phyloP scores from a whole-genome alignment of 2,329 filamentous ascomycete species.

The Aotearoamyces nothofagi region DNA sequence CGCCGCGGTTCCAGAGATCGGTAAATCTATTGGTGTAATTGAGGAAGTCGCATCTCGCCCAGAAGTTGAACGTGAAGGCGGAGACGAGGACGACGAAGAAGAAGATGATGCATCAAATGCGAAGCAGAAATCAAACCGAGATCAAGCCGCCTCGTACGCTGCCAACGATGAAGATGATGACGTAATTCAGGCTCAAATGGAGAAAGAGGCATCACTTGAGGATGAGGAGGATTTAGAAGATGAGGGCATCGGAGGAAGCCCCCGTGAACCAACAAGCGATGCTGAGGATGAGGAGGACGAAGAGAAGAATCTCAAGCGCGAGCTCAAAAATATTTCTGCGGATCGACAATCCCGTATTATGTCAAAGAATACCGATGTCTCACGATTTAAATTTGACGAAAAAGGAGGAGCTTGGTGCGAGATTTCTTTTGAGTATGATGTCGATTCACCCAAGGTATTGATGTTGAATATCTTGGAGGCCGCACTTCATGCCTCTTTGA shows the following conservation, averaged over 20 bases:
- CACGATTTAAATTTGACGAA: slow-evolving; percentile 68
- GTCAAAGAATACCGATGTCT: slow-evolving; percentile 49
- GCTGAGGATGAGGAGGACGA: slow-evolving; percentile 22
- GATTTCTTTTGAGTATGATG: slow-evolving; percentile 71
- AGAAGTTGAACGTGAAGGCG: slow-evolving; percentile 23
- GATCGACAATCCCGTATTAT: slow-evolving; percentile 48
- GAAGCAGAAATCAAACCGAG: slow-evolving; percentile 61
- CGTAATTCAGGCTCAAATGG: slow-evolving; percentile 49
- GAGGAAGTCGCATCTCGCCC: slow-evolving; percentile 29
- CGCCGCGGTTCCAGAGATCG: slow-evolving; percentile 64
- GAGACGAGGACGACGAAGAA: slow-evolving; percentile 49
- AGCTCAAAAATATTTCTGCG: slow-evolving; percentile 6
- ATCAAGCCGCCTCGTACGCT: slow-evolving; percentile 76
- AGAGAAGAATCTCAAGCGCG: slow-evolving; percentile 12
- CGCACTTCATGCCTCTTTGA: slow-evolving; percentile 61
- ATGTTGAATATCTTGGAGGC: slow-evolving; percentile 84
- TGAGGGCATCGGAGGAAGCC: slow-evolving; percentile 35
- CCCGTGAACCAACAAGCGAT: slow-evolving; percentile 20
- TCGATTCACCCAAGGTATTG: slow-evolving; percentile 71
- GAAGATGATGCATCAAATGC: slow-evolving; percentile 65
- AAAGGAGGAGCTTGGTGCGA: slow-evolving; percentile 58
- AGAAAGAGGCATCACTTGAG: slow-evolving; percentile 39
- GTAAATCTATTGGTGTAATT: slow-evolving; percentile 40
- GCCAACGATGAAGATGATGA: slow-evolving; percentile 88
- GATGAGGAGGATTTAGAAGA: slow-evolving; percentile 39